These are phyloP conservation scores for Xylaria sp. DNA, from an alignment of 2,329 filamentous ascomycete species.

Conservation along the genomic window DNA sequence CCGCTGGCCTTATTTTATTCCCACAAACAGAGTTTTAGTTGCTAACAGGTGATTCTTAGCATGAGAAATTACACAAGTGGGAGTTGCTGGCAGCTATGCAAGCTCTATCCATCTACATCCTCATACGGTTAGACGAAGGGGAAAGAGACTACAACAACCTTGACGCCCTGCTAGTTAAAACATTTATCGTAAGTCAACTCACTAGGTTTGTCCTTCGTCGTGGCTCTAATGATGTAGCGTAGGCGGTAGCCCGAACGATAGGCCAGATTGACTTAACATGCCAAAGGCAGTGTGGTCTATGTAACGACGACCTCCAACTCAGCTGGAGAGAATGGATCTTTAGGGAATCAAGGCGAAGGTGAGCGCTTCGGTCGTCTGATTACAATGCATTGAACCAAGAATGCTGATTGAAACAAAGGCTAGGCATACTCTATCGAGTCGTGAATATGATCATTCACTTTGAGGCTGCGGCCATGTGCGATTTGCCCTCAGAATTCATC, in stretches of 20 bases:
- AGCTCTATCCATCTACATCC: slow-evolving; percentile 56
- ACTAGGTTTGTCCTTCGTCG: not conserved
- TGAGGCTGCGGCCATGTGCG: not conserved
- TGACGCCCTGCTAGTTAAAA: slow-evolving; percentile 51
- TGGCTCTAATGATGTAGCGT: not conserved
- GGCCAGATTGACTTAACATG: slow-evolving; percentile 30
- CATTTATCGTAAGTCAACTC: slow-evolving; percentile 48
- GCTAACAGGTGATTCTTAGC: slow-evolving; percentile 40
- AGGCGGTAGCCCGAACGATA: slow-evolving; percentile 32
- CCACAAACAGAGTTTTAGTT: not conserved
- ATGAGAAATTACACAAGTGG: slow-evolving; percentile 49
- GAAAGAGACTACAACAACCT: slow-evolving; percentile 56
- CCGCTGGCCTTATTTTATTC: slow-evolving; percentile 24
- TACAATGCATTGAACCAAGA: slow-evolving; percentile 2
- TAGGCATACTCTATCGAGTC: not conserved
- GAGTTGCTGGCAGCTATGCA: slow-evolving; percentile 55
- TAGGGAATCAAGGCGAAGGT: slow-evolving; percentile 53
- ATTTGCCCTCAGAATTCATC: not conserved
- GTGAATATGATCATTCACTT: not conserved
- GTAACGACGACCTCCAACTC: slow-evolving; percentile 38
- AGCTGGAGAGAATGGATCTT: slow-evolving; percentile 55
- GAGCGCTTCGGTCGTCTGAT: slow-evolving; percentile 1
- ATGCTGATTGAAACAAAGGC: not conserved
- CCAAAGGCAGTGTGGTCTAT: slow-evolving; percentile 33
- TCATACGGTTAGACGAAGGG: slow-evolving; percentile 56